These are phyloP conservation scores for Alternaria hordeiaustralica DNA, from an alignment of 2,329 filamentous ascomycete species.

Conservation along the genomic window DNA sequence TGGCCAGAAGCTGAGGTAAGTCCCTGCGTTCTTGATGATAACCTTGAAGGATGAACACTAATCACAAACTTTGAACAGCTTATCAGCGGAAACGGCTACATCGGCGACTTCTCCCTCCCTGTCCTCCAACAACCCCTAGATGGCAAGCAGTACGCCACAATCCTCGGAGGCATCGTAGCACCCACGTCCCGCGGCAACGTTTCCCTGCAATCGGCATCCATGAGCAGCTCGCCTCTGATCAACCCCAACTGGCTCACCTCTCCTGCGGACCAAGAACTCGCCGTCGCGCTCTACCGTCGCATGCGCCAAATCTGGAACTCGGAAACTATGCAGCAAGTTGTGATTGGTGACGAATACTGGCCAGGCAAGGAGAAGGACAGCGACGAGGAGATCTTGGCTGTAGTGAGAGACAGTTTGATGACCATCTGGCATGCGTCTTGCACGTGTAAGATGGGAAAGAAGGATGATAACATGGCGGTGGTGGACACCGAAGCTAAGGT, in stretches of 20 bases:
- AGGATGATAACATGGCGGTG: slow-evolving; percentile 37
- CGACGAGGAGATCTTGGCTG: background rate
- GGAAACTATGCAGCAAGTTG: background rate
- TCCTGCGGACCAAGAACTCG: slow-evolving; percentile 36
- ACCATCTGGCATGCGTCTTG: slow-evolving; percentile 29
- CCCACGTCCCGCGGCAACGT: slow-evolving; percentile 32
- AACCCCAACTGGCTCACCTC: slow-evolving; percentile 45
- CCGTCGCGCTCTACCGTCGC: slow-evolving; percentile 38
- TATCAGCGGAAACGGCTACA: background rate
- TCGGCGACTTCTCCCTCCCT: background rate
- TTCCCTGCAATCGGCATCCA: slow-evolving; percentile 33
- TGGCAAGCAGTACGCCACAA: background rate
- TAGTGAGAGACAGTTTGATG: background rate
- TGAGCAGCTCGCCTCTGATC: slow-evolving; percentile 34
- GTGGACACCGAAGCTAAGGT: slow-evolving; percentile 43
- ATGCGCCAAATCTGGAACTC: background rate
- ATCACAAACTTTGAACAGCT: background rate
- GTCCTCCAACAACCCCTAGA: background rate
- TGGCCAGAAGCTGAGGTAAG: background rate
- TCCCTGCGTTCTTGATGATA: background rate
- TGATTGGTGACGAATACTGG: background rate
- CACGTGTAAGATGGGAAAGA: slow-evolving; percentile 39
- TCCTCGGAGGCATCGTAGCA: background rate
- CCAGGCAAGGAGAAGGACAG: background rate
- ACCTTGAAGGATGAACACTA: background rate